phyloP scores from a whole-genome alignment of 2,329 filamentous ascomycete genomes.

The Hypoxylon sp. region DNA sequence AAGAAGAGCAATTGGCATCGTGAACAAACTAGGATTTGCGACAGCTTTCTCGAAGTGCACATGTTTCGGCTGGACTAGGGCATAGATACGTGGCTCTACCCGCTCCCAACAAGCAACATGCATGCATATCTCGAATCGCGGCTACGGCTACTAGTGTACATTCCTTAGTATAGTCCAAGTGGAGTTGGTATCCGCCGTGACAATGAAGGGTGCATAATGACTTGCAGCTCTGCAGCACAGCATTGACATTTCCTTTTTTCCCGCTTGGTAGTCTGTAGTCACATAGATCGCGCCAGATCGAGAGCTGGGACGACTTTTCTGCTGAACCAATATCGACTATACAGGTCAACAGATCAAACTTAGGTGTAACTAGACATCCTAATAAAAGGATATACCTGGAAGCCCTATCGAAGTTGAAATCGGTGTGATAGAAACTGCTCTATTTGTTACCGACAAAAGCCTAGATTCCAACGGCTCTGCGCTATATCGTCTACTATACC shows the following conservation, averaged over 20 bases:
- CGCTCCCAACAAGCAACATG: constrained; percentile 27
- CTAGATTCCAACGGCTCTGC: constrained; percentile 17
- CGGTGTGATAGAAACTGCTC: constrained; percentile 1
- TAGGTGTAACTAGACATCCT: constrained; percentile 4
- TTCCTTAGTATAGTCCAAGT: constrained; percentile 28
- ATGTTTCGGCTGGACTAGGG: not conserved
- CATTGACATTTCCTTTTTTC: constrained; percentile 14
- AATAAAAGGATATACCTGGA: not conserved
- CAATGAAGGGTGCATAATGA: constrained; percentile 35
- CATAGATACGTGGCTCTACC: constrained; percentile 24
- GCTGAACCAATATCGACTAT: constrained; percentile 15
- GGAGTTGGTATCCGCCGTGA: constrained; percentile 30
- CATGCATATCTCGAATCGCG: constrained; percentile 23
- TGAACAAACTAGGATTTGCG: constrained; percentile 9
- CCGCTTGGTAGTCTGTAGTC: constrained; percentile 3
- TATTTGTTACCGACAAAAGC: constrained; percentile 7
- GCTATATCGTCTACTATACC: constrained; percentile 1
- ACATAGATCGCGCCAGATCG: constrained; percentile 6
- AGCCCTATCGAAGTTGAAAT: not conserved
- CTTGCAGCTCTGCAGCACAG: constrained; percentile 30
- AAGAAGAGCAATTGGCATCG: not conserved
- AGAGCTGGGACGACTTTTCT: constrained; percentile 19
- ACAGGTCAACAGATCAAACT: not conserved
- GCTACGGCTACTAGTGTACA: constrained; percentile 35
- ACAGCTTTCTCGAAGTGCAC: constrained; percentile 4